Evolutionary conservation across 345 rosid genomes (phyloP), one percentile per base, ranked within the genome.

Genomic region (Lumnitzera racemosa): DNA sequence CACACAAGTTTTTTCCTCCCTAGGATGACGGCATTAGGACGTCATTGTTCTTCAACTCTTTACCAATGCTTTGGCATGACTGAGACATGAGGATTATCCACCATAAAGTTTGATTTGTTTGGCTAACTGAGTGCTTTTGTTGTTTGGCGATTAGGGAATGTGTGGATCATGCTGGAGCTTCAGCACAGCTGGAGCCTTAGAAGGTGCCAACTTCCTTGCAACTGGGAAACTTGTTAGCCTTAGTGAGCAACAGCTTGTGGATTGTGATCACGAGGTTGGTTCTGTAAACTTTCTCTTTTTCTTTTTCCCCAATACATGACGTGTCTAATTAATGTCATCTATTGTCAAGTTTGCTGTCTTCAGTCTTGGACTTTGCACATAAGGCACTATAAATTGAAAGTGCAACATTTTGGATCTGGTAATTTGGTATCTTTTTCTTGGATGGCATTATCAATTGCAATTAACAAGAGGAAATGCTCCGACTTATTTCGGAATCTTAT

Each of bases 141-240:
- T 56, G 17, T 10, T 41, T 54, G 46, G 48, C 29, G 53, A 43
- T 24, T 72, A 91, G 99, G 99, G 97, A 65, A 81, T 91, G 9
- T 94, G 99, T 49, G 99, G 99, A 43, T 94, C 99, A 3, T 94
- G 99, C 81, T 94, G 99, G 99, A 76, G 96, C 76, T 94, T 94
- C 72, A 94, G 99, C 57, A 71, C 97, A 13, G 84, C 96, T 1
- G 99, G 99, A 25, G 99, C 99, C 56, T 68, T 94, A 67, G 99
- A 94, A 82, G 97, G 99, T 55, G 97, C 97, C 36, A 68, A 94
- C 66, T 94, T 70, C 71, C 81, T 94, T n/a, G 76, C 97, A 1
- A 90, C 97, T 4, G 97, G 97, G 46, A 68, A 90, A 41, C 96
- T 94, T 46, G 88, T 83, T 53, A 94, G 96, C 81, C 97, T 94